Evolutionary conservation across 78 protist species (phyloP).

Genomic region (Guillardia theta): DNA sequence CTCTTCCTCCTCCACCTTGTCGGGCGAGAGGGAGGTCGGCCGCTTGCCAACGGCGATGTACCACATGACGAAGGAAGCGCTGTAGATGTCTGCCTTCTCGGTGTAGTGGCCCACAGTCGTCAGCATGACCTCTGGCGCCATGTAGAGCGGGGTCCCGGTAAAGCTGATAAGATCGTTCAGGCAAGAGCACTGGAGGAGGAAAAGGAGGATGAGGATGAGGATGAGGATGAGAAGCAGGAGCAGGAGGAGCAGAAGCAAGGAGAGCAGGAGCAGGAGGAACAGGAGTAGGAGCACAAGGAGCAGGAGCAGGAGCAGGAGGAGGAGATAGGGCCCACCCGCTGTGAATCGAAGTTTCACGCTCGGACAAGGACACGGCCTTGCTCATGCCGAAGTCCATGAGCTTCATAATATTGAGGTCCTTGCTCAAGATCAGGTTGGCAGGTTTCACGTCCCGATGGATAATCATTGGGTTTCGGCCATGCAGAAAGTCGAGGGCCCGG

Average conservation of each 20-base stretch:
- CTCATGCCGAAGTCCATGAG: constrained; percentile 11
- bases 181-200: no score
- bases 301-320: no score
- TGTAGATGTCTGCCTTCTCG: constrained; percentile 15
- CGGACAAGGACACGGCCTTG: background rate
- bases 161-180: no score
- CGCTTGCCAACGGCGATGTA: background rate
- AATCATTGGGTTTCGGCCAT: background rate
- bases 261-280: no score
- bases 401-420: background rate
- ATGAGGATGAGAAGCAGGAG: no score
- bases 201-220: no score
- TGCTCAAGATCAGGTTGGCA: background rate
- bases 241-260: no score
- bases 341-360: background rate
- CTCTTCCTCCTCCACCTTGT: background rate
- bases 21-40: background rate
- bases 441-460: background rate
- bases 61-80: background rate
- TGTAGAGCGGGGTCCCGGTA: background rate
- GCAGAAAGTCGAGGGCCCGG: background rate
- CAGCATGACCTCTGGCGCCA: background rate
- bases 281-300: no score
- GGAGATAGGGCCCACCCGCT: no score
- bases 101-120: background rate